Conservation (phyloP, 2,329 filamentous ascomycete genomes). For the Neoscytalidium dimidiatum region DNA sequence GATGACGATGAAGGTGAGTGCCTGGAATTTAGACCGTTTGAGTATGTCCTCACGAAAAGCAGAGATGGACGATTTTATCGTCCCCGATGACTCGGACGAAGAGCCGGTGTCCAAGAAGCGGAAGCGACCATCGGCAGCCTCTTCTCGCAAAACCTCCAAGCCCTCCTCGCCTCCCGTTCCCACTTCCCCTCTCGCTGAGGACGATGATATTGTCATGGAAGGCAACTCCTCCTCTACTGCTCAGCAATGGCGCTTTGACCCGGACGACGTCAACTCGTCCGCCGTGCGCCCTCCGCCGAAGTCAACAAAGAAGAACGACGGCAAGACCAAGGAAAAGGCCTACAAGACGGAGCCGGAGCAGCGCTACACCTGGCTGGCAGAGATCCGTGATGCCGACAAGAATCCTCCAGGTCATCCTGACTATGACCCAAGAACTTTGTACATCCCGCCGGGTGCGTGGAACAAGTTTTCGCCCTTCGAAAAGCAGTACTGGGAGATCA, state of each 20-base stretch:
- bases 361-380: constrained; percentile 87
- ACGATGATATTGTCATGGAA: constrained; percentile 56
- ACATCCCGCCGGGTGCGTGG: constrained; percentile 80
- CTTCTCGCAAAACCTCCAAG: constrained; percentile 63
- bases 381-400: constrained; percentile 80
- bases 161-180: constrained; percentile 53
- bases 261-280: constrained; percentile 57
- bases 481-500: constrained; percentile 99
- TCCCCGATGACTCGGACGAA: constrained; percentile 81
- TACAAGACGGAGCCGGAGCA: constrained; percentile 81
- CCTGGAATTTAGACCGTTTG: not conserved
- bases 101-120: constrained; percentile 68
- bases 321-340: constrained; percentile 62
- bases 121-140: constrained; percentile 58
- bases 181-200: constrained; percentile 49
- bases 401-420: constrained; percentile 79
- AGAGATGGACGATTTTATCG: constrained; percentile 86
- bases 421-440: constrained; percentile 89
- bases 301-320: constrained; percentile 35
- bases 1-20: constrained; percentile 53
- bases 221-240: constrained; percentile 65
- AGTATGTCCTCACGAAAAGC: constrained; percentile 24
- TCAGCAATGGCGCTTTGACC: constrained; percentile 78
- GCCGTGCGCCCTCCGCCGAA: constrained; percentile 45
- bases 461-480: constrained; percentile 88